These are phyloP conservation scores for Citrus trifoliata DNA, from an alignment of 345 rosid genomes.

Conservation along the genomic window DNA sequence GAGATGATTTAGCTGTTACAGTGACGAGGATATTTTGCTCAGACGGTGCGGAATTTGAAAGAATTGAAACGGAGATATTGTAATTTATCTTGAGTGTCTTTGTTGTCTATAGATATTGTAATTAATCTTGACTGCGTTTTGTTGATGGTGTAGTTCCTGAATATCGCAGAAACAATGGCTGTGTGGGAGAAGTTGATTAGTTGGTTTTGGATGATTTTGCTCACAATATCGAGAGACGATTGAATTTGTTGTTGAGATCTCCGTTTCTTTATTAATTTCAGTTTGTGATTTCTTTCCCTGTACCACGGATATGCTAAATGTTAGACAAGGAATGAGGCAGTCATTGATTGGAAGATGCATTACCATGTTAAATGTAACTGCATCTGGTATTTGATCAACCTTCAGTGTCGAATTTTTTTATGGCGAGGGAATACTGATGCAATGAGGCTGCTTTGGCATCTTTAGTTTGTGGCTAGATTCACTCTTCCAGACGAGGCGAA, in stretches of 20 bases:
- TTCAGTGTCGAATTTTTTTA: background rate
- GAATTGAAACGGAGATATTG: constrained; percentile 47
- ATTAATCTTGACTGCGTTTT: background rate
- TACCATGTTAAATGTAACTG: background rate
- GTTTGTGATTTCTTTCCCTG: background rate
- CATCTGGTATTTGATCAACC: background rate
- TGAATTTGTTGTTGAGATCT: background rate
- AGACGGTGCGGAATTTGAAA: constrained; percentile 73
- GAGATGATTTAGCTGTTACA: constrained; percentile 86
- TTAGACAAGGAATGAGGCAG: background rate
- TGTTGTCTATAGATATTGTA: background rate
- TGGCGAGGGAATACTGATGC: background rate
- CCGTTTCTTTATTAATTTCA: background rate
- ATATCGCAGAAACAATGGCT: constrained; percentile 69
- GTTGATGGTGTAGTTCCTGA: constrained; percentile 67
- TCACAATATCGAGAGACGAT: constrained; percentile 50
- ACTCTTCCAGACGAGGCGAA: too few relatives aligned
- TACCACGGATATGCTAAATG: background rate
- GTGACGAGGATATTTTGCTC: constrained; percentile 71
- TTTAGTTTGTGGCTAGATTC: too few relatives aligned
- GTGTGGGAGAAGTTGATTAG: constrained; percentile 81
- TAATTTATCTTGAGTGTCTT: background rate
- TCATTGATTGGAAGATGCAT: background rate
- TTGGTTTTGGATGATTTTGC: constrained; percentile 89
- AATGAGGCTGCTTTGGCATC: background rate